phyloP scores from a whole-genome alignment of 768 basidiomycete genomes.

The Boletus eberwhitei region DNA sequence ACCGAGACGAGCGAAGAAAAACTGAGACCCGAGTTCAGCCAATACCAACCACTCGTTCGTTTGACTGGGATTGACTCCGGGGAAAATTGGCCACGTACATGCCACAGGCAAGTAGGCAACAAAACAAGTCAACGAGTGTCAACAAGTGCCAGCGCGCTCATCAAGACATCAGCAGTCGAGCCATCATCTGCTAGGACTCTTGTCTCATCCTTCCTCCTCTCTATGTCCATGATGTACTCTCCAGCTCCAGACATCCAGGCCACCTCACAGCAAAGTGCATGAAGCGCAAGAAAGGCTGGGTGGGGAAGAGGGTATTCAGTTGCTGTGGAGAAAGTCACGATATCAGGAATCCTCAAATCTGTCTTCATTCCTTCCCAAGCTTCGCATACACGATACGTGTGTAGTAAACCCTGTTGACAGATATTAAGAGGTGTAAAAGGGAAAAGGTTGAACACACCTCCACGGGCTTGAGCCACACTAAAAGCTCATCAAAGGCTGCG shows the following conservation, averaged over 20 bases:
- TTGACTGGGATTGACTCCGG: too few relatives aligned
- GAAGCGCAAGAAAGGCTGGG: neutral
- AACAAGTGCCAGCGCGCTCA: neutral
- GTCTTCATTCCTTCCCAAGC: neutral
- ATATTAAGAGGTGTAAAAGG: neutral
- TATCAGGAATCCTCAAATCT: neutral
- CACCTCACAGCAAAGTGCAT: conserved; percentile 8
- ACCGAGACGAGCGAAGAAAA: too few relatives aligned
- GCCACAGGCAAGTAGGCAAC: too few relatives aligned
- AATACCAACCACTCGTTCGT: too few relatives aligned
- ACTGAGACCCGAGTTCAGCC: too few relatives aligned
- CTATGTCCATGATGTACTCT: conserved; percentile 1
- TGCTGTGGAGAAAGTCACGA: neutral
- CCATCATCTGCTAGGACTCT: neutral
- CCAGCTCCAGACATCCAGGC: conserved; percentile 7
- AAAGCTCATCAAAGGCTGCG: neutral
- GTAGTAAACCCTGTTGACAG: neutral
- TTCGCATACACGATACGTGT: neutral
- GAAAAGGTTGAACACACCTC: neutral
- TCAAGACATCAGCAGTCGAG: neutral
- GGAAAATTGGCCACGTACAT: too few relatives aligned
- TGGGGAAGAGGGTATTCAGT: neutral
- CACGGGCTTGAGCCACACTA: conserved; percentile 5
- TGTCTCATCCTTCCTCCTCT: neutral
- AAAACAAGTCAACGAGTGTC: neutral